phyloP scores from a whole-genome alignment of 108 stramenopile species.

The Conticribra guillardii region DNA sequence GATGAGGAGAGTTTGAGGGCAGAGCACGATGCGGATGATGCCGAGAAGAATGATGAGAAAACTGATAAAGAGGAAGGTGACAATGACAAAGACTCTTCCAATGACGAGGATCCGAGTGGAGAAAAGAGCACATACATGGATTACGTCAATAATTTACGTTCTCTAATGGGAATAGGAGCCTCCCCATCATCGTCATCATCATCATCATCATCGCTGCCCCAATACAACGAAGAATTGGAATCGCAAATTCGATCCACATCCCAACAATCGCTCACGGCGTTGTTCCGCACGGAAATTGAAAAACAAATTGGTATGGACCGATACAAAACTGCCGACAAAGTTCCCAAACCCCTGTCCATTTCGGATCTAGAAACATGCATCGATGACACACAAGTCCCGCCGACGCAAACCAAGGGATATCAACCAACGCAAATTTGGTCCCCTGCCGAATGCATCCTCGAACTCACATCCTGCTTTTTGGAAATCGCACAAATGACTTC shows the following conservation, averaged over 20 bases:
- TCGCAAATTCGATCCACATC: constrained; percentile 21
- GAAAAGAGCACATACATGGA: constrained; percentile 84
- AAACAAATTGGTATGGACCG: constrained; percentile 89
- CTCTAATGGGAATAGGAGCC: constrained; percentile 28
- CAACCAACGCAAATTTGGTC: constrained; percentile 64
- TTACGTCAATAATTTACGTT: constrained; percentile 49
- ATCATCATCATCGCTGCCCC: constrained; percentile 6
- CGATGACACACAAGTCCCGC: constrained; percentile 39
- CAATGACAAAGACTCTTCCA: neutral
- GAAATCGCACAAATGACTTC: constrained; percentile 54
- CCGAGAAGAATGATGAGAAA: constrained; percentile 6
- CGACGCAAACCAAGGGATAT: constrained; percentile 46
- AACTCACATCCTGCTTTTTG: constrained; percentile 52
- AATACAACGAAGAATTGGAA: constrained; percentile 8
- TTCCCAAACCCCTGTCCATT: constrained; percentile 58
- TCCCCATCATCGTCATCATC: no score
- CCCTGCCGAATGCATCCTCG: constrained; percentile 47
- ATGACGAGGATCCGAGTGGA: constrained; percentile 10
- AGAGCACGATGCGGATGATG: constrained; percentile 15
- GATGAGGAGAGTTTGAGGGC: constrained; percentile 50
- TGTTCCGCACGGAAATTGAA: constrained; percentile 74
- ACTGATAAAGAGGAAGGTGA: constrained; percentile 18
- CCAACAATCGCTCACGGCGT: constrained; percentile 38
- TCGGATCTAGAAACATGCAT: constrained; percentile 34
- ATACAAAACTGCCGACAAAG: constrained; percentile 86